A percentile compares a stretch with the other conserved stretches of the same genome.
phyloP scores from a whole-genome alignment of 2,329 filamentous ascomycete species.

The Fusarium devonianum region DNA sequence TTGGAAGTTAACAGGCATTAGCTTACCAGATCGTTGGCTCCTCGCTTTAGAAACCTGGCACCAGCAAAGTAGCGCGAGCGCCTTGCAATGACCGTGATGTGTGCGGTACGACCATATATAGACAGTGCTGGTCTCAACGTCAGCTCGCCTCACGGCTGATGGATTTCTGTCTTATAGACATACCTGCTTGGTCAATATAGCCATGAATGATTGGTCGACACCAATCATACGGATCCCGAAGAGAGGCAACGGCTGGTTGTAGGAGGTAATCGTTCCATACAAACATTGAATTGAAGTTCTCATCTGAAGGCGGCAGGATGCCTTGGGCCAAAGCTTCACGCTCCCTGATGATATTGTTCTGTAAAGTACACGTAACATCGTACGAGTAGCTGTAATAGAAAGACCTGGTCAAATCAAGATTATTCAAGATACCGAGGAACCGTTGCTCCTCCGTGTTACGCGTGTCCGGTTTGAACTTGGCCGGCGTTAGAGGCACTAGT shows the following conservation, averaged over 20 bases:
- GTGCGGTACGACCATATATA: slow-evolving; percentile 86
- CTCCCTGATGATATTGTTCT: slow-evolving; percentile 88
- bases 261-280: slow-evolving; percentile 96
- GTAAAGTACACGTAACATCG: slow-evolving; percentile 89
- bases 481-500: slow-evolving; percentile 82
- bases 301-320: slow-evolving; percentile 61
- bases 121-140: slow-evolving; percentile 62
- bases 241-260: slow-evolving; percentile 70
- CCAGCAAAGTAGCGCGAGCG: slow-evolving; percentile 94
- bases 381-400: slow-evolving; percentile 99
- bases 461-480: slow-evolving; percentile 77
- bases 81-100: slow-evolving; percentile 92
- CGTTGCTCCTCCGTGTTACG: slow-evolving; percentile 86
- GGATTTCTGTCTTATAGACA: slow-evolving; percentile 16
- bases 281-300: slow-evolving; percentile 92
- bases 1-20: background rate
- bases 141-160: no score
- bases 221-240: slow-evolving; percentile 92
- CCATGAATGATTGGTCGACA: slow-evolving; percentile 95
- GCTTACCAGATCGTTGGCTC: slow-evolving; percentile 80
- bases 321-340: slow-evolving; percentile 74
- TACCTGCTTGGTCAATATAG: slow-evolving; percentile 86
- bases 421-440: slow-evolving; percentile 87
- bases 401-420: slow-evolving; percentile 85
- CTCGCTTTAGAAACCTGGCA: slow-evolving; percentile 91